Evolutionary conservation across 2,329 filamentous ascomycete species (phyloP).

Genomic region (Xenosphaeropsis pyriputrescens): DNA sequence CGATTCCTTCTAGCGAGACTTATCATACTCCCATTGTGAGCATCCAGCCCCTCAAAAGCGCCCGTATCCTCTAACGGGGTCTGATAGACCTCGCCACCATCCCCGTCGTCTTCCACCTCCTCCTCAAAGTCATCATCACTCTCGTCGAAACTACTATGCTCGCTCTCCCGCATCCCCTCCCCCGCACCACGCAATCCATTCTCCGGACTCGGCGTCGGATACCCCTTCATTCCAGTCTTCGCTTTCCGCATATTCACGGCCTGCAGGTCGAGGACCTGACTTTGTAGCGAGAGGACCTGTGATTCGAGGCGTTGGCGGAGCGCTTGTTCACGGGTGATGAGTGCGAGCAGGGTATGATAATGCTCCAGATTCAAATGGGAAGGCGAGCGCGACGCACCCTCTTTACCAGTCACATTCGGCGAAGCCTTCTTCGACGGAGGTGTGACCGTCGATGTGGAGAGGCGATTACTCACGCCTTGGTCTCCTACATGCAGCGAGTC

Average conservation of each 20-base stretch:
- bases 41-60: slow-evolving; percentile 26
- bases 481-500: too few relatives aligned
- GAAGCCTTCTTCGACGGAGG: too few relatives aligned
- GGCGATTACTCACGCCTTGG: too few relatives aligned
- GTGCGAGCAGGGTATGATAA: slow-evolving; percentile 31
- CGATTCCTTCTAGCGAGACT: slow-evolving; percentile 38
- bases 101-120: slow-evolving; percentile 15
- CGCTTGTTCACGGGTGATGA: slow-evolving; percentile 41
- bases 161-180: neutral
- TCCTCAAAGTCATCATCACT: slow-evolving; percentile 9
- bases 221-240: slow-evolving; percentile 1
- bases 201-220: slow-evolving; percentile 5
- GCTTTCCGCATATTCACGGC: neutral
- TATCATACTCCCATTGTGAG: slow-evolving; percentile 4
- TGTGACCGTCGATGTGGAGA: too few relatives aligned
- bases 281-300: slow-evolving; percentile 34
- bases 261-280: slow-evolving; percentile 8
- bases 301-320: slow-evolving; percentile 39
- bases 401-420: too few relatives aligned
- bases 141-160: slow-evolving; percentile 12
- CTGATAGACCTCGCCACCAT: slow-evolving; percentile 29
- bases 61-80: slow-evolving; percentile 33
- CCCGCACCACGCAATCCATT: too few relatives aligned
- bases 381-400: too few relatives aligned
- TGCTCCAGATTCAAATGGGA: slow-evolving; percentile 13